Evolutionary conservation across 106 monocot species (phyloP).

Genomic region (Phalaenopsis aphrodite): DNA sequence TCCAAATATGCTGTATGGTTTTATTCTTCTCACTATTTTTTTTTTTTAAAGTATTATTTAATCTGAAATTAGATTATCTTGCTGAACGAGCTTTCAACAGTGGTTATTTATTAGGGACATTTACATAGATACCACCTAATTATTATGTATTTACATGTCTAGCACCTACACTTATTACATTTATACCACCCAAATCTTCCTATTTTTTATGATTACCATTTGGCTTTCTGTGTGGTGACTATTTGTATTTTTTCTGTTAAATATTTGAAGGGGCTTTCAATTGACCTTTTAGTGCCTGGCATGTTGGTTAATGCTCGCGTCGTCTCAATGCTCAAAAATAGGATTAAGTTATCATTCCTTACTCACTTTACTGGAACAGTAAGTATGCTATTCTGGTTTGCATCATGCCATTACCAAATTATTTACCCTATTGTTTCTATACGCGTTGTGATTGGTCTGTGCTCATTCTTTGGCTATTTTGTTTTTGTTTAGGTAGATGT

Average conservation of each 20-base stretch:
- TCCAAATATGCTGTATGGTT: slow-evolving; percentile 63
- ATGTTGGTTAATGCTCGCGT: slow-evolving; percentile 92
- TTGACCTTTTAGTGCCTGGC: slow-evolving; percentile 87
- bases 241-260: slow-evolving; percentile 31
- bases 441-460: slow-evolving; percentile 1
- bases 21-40: background rate
- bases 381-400: slow-evolving; percentile 11
- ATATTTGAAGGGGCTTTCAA: slow-evolving; percentile 83
- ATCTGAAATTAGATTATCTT: background rate
- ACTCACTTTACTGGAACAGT: slow-evolving; percentile 98
- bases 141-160: too few relatives aligned
- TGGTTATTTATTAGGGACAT: too few relatives aligned
- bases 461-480: background rate
- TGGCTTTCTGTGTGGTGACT: background rate
- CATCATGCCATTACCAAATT: background rate
- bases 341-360: slow-evolving; percentile 84
- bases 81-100: background rate
- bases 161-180: too few relatives aligned
- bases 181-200: too few relatives aligned
- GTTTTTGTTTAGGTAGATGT: slow-evolving; percentile 64
- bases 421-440: background rate
- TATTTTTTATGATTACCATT: background rate
- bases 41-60: background rate
- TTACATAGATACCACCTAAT: too few relatives aligned
- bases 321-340: slow-evolving; percentile 74